Evolutionary conservation across 1,139 yeast species (phyloP), one percentile per base, ranked within the genome.

Genomic region (Debaryomyces fabryi): DNA sequence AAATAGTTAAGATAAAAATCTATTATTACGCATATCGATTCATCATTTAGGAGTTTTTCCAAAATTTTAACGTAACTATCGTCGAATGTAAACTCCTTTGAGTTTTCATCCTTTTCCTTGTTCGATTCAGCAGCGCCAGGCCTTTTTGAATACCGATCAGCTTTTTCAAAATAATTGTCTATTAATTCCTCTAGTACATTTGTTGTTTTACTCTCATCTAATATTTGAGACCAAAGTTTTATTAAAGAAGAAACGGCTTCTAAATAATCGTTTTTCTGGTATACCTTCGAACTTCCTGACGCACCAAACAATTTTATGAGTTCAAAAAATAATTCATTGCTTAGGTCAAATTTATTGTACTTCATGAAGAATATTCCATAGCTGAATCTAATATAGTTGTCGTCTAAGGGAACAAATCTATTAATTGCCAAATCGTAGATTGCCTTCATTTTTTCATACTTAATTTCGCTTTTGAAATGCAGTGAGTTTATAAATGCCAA

Each of bases 351-450:
- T 46, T 65, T 53, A 2, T 57, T 57, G 42, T 54, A 42, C 24
- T 54, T 54, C 48, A 61, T 53, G 42, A 75, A 58, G 45, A 67
- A 76, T 38, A 59, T 53, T 0, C 75, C 74, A 56, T 76, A 82
- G 57, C 68, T 69, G 41, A 71, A 66, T 41, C 86, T 59, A 1
- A 81, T 55, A 2, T 56, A 51, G 23, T 64, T 68, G 9, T 69
- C 63, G 43, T 71, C 69, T 12, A 72, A 56, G 0, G 86, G 84
- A 1, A 82, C 58, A 54, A 78, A 79, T 6, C 63, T 61, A 43
- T 75, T 69, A 40, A 74, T 71, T 2, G 83, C 82, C 51, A 69
- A 66, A 18, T 65, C 55, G 53, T 79, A 82, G 1, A 74, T 60
- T 0, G 57, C 45, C 21, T 69, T 58, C 38, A 74, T 65, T 10